A percentile compares a stretch with the other conserved stretches of the same genome.
Evolutionary conservation across 2,329 filamentous ascomycete genomes (phyloP).

Genomic region (Aspergillus bombycis): DNA sequence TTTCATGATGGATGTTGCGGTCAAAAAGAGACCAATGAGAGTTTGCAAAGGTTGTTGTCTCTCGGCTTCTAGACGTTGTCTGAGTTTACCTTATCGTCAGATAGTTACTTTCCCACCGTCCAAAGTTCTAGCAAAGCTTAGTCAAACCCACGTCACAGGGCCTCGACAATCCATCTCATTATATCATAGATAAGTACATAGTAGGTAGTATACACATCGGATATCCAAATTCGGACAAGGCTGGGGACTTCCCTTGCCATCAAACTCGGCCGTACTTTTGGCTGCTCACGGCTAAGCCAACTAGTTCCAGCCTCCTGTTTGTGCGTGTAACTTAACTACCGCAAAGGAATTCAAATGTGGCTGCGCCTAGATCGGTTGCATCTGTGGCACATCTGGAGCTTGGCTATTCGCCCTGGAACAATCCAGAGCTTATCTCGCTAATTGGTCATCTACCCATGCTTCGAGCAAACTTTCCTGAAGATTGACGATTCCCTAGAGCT

Average conservation of each 20-base stretch:
- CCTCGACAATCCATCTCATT: not conserved
- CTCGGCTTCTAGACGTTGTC: not conserved
- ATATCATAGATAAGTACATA: not conserved
- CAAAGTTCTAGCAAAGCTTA: not conserved
- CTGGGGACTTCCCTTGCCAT: not conserved
- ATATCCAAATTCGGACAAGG: not conserved
- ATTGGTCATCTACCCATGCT: not conserved
- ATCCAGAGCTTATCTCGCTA: not conserved
- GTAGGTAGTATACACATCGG: not conserved
- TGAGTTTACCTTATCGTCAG: not conserved
- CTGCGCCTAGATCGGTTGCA: conserved; percentile 4
- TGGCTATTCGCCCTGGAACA: not conserved
- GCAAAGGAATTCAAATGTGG: not conserved
- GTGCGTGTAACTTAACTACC: not conserved
- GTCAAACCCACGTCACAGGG: not conserved
- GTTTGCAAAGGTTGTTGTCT: not conserved
- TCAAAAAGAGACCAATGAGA: not conserved
- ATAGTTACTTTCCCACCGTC: not conserved
- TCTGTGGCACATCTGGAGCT: conserved; percentile 4
- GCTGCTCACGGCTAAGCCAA: not conserved
- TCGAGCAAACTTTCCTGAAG: not conserved
- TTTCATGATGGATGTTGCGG: conserved; percentile 3
- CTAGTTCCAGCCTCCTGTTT: not conserved
- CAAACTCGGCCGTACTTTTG: not conserved
- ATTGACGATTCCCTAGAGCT: not conserved